Percentiles rank a stretch among this genome's conserved stretches.
Evolutionary conservation across 1,284 basidiomycete genomes (phyloP).

Genomic region (Papiliotrema flavescens): DNA sequence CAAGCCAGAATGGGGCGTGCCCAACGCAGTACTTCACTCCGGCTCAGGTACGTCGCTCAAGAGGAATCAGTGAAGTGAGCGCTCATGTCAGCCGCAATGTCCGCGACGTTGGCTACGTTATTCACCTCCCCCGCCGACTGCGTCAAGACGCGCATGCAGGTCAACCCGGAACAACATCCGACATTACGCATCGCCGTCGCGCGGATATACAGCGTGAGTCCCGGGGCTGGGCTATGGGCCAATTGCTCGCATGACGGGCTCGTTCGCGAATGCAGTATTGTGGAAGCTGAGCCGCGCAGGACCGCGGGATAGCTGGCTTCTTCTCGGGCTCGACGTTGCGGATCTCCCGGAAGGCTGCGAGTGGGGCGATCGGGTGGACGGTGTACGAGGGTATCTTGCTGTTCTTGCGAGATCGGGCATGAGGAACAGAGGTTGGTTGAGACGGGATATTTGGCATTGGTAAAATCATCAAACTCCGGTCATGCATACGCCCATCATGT

Average conservation of each 20-base stretch:
- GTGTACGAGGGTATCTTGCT: constrained; percentile 77
- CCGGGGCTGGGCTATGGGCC: no score
- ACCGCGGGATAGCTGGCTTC: constrained; percentile 71
- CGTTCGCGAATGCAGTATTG: no score
- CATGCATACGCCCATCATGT: no score
- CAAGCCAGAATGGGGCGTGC: constrained; percentile 41
- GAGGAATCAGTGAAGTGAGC: not conserved
- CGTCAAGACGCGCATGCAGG: constrained; percentile 89
- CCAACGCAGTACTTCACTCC: constrained; percentile 46
- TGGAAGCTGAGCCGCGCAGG: no score
- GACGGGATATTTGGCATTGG: no score
- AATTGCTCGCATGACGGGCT: no score
- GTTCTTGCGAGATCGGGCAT: constrained; percentile 46
- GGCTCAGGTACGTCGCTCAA: constrained; percentile 28
- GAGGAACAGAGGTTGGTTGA: not conserved
- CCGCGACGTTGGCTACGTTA: constrained; percentile 75
- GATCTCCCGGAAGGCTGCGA: constrained; percentile 80
- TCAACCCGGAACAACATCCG: constrained; percentile 67
- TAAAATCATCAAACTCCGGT: no score
- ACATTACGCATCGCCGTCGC: constrained; percentile 62
- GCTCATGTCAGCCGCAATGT: constrained; percentile 57
- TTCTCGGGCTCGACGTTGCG: constrained; percentile 81
- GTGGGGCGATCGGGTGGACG: constrained; percentile 86
- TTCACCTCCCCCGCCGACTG: constrained; percentile 87
- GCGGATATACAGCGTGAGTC: constrained; percentile 65